A percentile compares a stretch with the other conserved stretches of the same genome.
Conservation (phyloP, 176 grass and related monocot species). For the Poa pratensis region DNA sequence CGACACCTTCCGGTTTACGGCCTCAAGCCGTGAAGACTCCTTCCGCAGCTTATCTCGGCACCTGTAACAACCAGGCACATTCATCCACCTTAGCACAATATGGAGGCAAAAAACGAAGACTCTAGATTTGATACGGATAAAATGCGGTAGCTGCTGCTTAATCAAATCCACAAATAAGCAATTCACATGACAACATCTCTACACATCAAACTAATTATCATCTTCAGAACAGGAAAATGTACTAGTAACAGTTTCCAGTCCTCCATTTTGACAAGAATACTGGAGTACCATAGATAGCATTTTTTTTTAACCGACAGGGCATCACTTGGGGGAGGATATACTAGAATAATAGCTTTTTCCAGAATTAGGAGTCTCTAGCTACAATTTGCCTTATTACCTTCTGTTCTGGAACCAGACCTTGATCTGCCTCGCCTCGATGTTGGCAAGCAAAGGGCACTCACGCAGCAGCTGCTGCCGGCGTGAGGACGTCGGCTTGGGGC, state of each 20-base stretch:
- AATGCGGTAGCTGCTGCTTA: background rate
- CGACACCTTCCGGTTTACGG: slow-evolving; percentile 86
- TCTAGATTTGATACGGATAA: background rate
- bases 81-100: background rate
- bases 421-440: slow-evolving; percentile 97
- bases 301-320: background rate
- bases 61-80: slow-evolving; percentile 39
- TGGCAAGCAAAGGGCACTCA: slow-evolving; percentile 78
- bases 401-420: slow-evolving; percentile 99
- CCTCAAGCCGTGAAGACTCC: slow-evolving; percentile 81
- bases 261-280: background rate
- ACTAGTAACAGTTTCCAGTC: background rate
- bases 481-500: slow-evolving; percentile 82
- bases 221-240: background rate
- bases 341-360: background rate
- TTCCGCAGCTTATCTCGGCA: slow-evolving; percentile 96
- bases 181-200: background rate
- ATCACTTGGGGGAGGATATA: background rate
- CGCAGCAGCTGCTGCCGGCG: slow-evolving; percentile 85
- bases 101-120: background rate
- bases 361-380: background rate
- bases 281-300: background rate
- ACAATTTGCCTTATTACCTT: slow-evolving; percentile 55
- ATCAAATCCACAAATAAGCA: background rate
- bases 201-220: background rate